Percentiles rank a stretch among this genome's conserved stretches.
Conservation (phyloP, 306 rosid genomes). For the Fragaria ananassa region DNA sequence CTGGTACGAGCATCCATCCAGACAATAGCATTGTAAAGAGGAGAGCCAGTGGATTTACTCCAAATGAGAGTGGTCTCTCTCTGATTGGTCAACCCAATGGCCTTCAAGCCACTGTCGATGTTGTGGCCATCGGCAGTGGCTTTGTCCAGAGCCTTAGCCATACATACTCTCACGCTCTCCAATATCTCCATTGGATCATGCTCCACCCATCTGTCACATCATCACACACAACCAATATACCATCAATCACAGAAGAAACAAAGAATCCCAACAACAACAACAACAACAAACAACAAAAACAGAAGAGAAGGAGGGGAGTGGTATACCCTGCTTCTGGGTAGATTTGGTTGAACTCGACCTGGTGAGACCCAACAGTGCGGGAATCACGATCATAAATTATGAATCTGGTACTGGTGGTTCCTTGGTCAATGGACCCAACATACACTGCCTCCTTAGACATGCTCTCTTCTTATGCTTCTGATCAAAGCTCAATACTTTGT, state of each 20-base stretch:
- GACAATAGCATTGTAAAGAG: slow-evolving; percentile 80
- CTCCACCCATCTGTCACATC: slow-evolving; percentile 65
- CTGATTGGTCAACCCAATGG: slow-evolving; percentile 88
- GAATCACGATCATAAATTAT: slow-evolving; percentile 56
- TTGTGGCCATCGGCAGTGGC: slow-evolving; percentile 76
- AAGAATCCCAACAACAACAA: neutral
- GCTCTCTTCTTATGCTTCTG: neutral
- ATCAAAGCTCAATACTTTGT: neutral
- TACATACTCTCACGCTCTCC: slow-evolving; percentile 73
- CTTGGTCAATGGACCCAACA: slow-evolving; percentile 83
- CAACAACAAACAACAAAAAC: no score
- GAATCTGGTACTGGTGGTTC: slow-evolving; percentile 86
- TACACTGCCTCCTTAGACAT: slow-evolving; percentile 45
- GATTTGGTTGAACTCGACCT: slow-evolving; percentile 86
- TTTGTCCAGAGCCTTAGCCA: slow-evolving; percentile 70
- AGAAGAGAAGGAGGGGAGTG: neutral
- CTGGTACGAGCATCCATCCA: slow-evolving; percentile 95
- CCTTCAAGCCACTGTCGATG: slow-evolving; percentile 65
- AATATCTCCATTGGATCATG: slow-evolving; percentile 85
- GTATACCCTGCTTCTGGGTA: slow-evolving; percentile 78
- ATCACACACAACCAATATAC: neutral
- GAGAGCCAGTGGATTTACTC: slow-evolving; percentile 85
- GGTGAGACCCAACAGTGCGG: slow-evolving; percentile 58
- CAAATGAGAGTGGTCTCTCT: slow-evolving; percentile 82
- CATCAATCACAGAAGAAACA: neutral